Evolutionary conservation across 2,329 filamentous ascomycete species (phyloP).

Genomic region (Pseudonectria foliicola): DNA sequence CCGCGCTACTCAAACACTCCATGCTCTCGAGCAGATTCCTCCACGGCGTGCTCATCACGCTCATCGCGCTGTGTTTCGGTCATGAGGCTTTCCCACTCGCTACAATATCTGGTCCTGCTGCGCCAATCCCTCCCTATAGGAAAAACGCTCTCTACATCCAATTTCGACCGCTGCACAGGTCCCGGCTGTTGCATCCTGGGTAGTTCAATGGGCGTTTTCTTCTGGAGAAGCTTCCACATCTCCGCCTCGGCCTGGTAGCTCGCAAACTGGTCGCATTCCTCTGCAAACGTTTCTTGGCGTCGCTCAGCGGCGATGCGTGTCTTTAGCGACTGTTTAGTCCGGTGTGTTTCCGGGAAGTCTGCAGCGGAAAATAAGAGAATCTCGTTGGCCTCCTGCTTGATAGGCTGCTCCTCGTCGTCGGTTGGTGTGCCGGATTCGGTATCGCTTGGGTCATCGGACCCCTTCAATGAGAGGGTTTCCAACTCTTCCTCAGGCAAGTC

Average conservation of each 20-base stretch:
- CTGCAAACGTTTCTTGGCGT: constrained; percentile 37
- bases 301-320: constrained; percentile 34
- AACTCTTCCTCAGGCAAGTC: too few species aligned
- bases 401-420: constrained; percentile 23
- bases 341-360: constrained; percentile 30
- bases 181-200: constrained; percentile 25
- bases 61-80: too few species aligned
- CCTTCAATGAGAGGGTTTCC: constrained; percentile 1
- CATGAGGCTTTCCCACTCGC: constrained; percentile 35
- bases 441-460: constrained; percentile 6
- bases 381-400: constrained; percentile 35
- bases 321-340: constrained; percentile 29
- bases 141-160: constrained; percentile 30
- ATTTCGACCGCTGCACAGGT: constrained; percentile 19
- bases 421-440: constrained; percentile 12
- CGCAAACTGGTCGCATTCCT: constrained; percentile 32
- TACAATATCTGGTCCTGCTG: constrained; percentile 26
- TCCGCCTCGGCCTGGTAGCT: constrained; percentile 35
- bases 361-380: constrained; percentile 34
- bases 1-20: too few species aligned
- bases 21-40: too few species aligned
- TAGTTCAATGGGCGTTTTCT: constrained; percentile 28
- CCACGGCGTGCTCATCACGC: too few species aligned
- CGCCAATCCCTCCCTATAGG: constrained; percentile 34
- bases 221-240: constrained; percentile 40